phyloP scores from a whole-genome alignment of 352 stramenopile genomes.

The Phytopythium sindhum region DNA sequence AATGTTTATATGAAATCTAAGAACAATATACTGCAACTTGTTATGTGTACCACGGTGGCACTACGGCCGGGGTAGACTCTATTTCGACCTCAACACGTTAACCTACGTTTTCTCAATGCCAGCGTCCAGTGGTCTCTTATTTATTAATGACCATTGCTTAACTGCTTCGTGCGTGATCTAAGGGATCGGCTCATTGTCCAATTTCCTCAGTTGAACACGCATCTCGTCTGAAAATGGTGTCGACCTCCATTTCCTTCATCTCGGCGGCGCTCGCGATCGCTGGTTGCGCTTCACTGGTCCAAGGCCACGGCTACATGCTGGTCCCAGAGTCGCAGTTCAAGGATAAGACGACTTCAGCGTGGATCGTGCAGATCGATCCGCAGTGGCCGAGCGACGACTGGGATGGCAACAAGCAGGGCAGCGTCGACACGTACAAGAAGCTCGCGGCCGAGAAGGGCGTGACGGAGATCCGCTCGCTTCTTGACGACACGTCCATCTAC shows the following conservation, averaged over 20 bases:
- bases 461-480: constrained; percentile 23
- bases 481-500: constrained; percentile 33
- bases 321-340: constrained; percentile 27
- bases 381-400: constrained; percentile 20
- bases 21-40: no score
- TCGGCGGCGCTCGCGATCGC: constrained; percentile 14
- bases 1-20: no score
- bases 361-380: constrained; percentile 29
- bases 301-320: constrained; percentile 31
- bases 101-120: no score
- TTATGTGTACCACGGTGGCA: no score
- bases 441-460: constrained; percentile 25
- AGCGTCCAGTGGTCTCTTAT: no score
- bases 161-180: neutral
- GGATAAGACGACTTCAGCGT: constrained; percentile 20
- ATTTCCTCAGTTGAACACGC: neutral
- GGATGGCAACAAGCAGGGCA: constrained; percentile 26
- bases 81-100: no score
- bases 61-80: no score
- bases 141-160: neutral
- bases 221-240: constrained; percentile 3
- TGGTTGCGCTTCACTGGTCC: constrained; percentile 11
- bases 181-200: neutral
- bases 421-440: constrained; percentile 18
- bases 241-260: constrained; percentile 6